phyloP scores from a whole-genome alignment of 176 grass and related monocot genomes.

The sorghum (Sorghum bicolor) region DNA sequence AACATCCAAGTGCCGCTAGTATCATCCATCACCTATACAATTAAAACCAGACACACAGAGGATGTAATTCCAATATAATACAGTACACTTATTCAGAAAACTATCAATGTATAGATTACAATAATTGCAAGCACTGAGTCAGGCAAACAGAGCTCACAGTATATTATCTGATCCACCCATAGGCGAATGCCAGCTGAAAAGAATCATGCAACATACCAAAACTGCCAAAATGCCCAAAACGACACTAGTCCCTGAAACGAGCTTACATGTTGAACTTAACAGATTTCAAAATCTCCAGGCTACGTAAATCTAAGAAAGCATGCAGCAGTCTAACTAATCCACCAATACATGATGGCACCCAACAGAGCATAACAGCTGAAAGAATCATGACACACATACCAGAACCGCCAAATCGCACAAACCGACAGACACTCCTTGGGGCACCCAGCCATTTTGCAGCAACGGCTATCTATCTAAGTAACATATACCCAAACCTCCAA shows the following conservation, averaged over 20 bases:
- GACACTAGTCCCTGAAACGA: not conserved
- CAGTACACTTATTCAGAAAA: not conserved
- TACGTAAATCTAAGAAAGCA: not conserved
- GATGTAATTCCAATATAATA: not conserved
- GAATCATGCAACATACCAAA: not conserved
- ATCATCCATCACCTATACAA: not conserved
- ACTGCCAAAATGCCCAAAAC: not conserved
- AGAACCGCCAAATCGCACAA: not conserved
- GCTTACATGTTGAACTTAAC: not conserved
- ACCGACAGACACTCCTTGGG: not conserved
- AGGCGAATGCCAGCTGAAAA: not conserved
- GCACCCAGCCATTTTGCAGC: not conserved
- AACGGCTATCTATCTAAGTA: conserved; percentile 3
- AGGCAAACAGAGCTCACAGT: not conserved
- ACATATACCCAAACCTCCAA: not conserved
- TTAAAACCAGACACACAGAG: not conserved
- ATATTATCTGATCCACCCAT: not conserved
- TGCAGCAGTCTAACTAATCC: not conserved
- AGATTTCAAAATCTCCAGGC: not conserved
- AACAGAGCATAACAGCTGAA: not conserved
- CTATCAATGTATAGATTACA: not conserved
- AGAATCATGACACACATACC: not conserved
- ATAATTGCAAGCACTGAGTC: not conserved
- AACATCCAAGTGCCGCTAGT: not conserved
- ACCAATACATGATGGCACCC: not conserved